Conservation (phyloP, 2,329 filamentous ascomycete species). For the Fusarium sulawesiense region DNA sequence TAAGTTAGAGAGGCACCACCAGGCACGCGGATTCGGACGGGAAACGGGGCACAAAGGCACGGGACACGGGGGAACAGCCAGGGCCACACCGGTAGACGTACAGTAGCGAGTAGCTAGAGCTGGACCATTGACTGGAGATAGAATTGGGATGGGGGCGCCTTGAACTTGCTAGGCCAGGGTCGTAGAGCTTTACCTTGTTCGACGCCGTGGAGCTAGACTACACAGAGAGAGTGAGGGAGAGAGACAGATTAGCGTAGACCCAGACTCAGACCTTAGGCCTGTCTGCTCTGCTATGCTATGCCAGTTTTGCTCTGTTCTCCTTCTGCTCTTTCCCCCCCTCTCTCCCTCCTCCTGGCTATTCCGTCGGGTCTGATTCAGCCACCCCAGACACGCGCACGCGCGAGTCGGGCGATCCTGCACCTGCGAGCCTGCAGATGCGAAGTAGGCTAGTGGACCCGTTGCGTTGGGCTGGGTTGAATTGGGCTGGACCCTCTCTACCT, state of each 20-base stretch:
- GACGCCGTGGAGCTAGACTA: conserved; percentile 35
- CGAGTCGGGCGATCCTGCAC: conserved; percentile 37
- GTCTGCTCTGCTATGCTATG: background rate
- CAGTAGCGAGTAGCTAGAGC: conserved; percentile 11
- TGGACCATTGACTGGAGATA: conserved; percentile 36
- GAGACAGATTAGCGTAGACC: background rate
- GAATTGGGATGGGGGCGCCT: conserved; percentile 37
- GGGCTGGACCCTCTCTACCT: conserved; percentile 15
- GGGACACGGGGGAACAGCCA: conserved; percentile 35
- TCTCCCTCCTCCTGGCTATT: conserved; percentile 17
- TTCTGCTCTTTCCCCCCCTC: background rate
- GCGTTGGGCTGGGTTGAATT: conserved; percentile 31
- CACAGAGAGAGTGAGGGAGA: background rate
- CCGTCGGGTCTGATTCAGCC: conserved; percentile 44
- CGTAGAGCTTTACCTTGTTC: conserved; percentile 39
- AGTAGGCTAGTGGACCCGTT: conserved; percentile 35
- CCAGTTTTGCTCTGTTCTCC: background rate
- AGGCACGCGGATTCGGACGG: conserved; percentile 34
- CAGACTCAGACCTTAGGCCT: background rate
- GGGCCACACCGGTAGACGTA: conserved; percentile 35
- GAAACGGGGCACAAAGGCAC: conserved; percentile 41
- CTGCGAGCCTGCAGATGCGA: conserved; percentile 21
- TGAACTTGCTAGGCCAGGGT: conserved; percentile 39
- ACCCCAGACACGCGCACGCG: conserved; percentile 36
- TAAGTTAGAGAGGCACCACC: conserved; percentile 29